Percentiles rank a stretch among this genome's conserved stretches.
Evolutionary conservation across 2,329 filamentous ascomycete species (phyloP).

Genomic region (Neonectria magnoliae): DNA sequence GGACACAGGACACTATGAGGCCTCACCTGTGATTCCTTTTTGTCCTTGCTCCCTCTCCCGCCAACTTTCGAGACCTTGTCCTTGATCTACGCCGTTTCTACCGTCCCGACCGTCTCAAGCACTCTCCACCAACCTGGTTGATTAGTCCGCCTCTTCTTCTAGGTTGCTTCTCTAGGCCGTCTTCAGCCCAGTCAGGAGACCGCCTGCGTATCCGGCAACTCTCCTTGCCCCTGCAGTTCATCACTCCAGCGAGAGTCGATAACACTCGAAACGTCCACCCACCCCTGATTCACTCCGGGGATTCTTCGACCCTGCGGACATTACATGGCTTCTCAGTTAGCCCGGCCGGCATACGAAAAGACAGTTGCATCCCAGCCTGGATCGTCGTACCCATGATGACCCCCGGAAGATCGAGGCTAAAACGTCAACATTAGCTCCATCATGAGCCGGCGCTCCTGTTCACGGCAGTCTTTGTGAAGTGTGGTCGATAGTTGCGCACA

Average conservation of each 20-base stretch:
- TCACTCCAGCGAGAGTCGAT: neutral
- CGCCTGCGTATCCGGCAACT: neutral
- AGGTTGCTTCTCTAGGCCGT: neutral
- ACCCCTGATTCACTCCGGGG: neutral
- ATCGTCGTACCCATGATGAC: neutral
- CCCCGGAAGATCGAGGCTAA: neutral
- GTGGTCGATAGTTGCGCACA: neutral
- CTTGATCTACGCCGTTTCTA: constrained; percentile 6
- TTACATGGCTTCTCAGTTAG: neutral
- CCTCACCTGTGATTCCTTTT: neutral
- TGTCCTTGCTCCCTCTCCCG: neutral
- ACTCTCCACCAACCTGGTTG: neutral
- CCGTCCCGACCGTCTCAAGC: constrained; percentile 5
- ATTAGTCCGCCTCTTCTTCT: neutral
- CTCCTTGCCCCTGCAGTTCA: constrained; percentile 7
- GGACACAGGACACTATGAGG: neutral
- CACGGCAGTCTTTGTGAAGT: neutral
- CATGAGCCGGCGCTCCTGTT: constrained; percentile 1
- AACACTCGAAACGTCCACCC: neutral
- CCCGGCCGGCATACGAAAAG: neutral
- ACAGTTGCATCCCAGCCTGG: neutral
- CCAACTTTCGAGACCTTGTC: neutral
- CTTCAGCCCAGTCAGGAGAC: neutral
- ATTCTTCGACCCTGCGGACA: neutral
- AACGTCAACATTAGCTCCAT: neutral